Evolutionary conservation across 164 flowering plant species (phyloP), one percentile per base, ranked within the genome.

Genomic region (Vitis rupestris): DNA sequence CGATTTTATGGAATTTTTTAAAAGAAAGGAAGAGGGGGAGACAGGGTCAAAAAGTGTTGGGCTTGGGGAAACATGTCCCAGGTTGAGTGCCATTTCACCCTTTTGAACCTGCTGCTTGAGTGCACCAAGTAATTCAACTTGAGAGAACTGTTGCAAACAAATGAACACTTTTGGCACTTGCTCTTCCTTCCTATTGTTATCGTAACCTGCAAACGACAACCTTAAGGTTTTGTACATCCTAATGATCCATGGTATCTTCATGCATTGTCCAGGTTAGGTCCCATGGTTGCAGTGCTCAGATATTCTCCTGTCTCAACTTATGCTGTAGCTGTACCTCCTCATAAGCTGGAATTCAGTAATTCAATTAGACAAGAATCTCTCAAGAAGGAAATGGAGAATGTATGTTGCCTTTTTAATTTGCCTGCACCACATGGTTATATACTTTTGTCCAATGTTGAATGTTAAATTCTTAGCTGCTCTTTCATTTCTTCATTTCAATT

Each of bases 251-350:
- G 61, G 23, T 69, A 58, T 69, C 49, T 74, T 61, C 53, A 0
- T 73, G 27, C 59, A 23, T 59, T 60, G 3, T 79, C 80, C 87
- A 94, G 99, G 64, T 82, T 85, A 66, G 99, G 99, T 44, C 74
- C 86, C 68, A 85, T 80, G 86, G 90, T 88, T 75, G 88, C 97
- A 15, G 82, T 90, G 92, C 86, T 93, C 79, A 84, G 79, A 58
- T 93, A 86, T 79, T 90, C 98, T 16, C 56, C 74, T 17, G 82
- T 96, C 19, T 73, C 81, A 12, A 86, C 84, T 50, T 93, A 87
- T 70, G 72, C 79, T 7, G 88, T 89, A 27, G 79, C 82, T 60
- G 66, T 88, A 82, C 97, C 98, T 31, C 92, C 90, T 37, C 83
- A 80, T 74, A 78, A 80, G 81, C 76, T 96, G 80, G 88, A 85